Conservation (phyloP, 495 filamentous ascomycete species). For the Hypoxylon fuscum region DNA sequence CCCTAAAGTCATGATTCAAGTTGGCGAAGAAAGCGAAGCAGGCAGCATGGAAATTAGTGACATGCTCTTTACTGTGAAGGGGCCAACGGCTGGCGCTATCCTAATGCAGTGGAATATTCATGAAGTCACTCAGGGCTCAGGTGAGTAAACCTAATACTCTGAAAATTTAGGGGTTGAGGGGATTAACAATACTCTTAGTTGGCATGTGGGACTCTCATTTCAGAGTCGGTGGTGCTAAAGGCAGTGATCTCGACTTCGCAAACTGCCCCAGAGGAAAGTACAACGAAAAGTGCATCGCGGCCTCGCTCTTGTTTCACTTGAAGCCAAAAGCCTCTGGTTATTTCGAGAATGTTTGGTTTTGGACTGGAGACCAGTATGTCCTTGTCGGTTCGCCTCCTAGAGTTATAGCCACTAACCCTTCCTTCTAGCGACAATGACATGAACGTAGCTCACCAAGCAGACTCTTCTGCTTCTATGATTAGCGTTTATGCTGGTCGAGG, state of each 20-base stretch:
- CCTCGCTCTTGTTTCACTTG: slow-evolving; percentile 72
- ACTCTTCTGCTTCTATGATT: slow-evolving; percentile 48
- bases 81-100: slow-evolving; percentile 43
- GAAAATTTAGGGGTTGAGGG: too few species aligned
- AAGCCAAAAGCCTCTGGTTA: slow-evolving; percentile 66
- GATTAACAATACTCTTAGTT: slow-evolving; percentile 8
- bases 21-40: slow-evolving; percentile 61
- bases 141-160: neutral
- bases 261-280: slow-evolving; percentile 55
- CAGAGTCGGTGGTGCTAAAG: slow-evolving; percentile 62
- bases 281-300: slow-evolving; percentile 58
- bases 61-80: slow-evolving; percentile 45
- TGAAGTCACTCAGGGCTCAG: slow-evolving; percentile 7
- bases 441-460: slow-evolving; percentile 37
- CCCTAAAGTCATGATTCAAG: slow-evolving; percentile 56
- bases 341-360: slow-evolving; percentile 77
- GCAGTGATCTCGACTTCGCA: slow-evolving; percentile 69
- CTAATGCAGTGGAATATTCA: slow-evolving; percentile 48
- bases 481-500: slow-evolving; percentile 69
- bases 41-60: slow-evolving; percentile 64
- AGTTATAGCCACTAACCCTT: neutral
- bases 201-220: slow-evolving; percentile 47
- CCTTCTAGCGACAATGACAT: slow-evolving; percentile 62
- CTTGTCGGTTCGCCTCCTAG: neutral
- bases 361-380: slow-evolving; percentile 45